Evolutionary conservation across 768 basidiomycete species (phyloP).

Genomic region (Xerocomellus chrysenteron): DNA sequence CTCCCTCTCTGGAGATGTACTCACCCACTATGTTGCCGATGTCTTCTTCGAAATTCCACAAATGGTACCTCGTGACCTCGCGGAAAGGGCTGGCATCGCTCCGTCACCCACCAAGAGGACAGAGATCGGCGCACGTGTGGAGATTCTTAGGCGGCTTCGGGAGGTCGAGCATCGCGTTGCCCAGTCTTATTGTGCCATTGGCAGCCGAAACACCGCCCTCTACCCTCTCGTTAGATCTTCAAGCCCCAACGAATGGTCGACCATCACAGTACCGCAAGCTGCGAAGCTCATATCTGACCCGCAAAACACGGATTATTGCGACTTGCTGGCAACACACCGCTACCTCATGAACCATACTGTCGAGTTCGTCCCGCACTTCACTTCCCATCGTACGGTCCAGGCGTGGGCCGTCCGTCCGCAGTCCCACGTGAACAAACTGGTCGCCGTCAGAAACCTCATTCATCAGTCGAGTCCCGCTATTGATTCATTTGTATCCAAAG

Average conservation of each 20-base stretch:
- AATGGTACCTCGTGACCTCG: constrained; percentile 48
- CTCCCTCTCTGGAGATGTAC: constrained; percentile 48
- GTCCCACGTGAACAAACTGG: constrained; percentile 51
- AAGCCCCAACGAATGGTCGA: constrained; percentile 52
- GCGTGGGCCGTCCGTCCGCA: constrained; percentile 64
- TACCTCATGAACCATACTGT: constrained; percentile 55
- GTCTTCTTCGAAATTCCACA: constrained; percentile 60
- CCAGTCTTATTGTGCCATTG: constrained; percentile 36
- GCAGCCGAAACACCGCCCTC: constrained; percentile 25
- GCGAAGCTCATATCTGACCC: constrained; percentile 43
- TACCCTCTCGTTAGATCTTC: constrained; percentile 48
- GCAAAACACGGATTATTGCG: constrained; percentile 29
- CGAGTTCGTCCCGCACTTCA: constrained; percentile 51
- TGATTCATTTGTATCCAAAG: constrained; percentile 51
- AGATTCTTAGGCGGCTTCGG: constrained; percentile 60
- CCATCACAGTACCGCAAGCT: constrained; percentile 54
- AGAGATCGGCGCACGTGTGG: constrained; percentile 59
- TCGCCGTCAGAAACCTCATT: constrained; percentile 49
- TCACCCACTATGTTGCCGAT: constrained; percentile 49
- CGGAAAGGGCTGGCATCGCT: constrained; percentile 46
- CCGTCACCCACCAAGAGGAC: constrained; percentile 28
- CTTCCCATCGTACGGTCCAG: constrained; percentile 47
- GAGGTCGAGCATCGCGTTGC: constrained; percentile 51
- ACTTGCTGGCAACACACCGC: constrained; percentile 56
- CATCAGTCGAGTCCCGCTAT: constrained; percentile 41